Evolutionary conservation across 176 grass and related monocot genomes (phyloP).

Genomic region (Oryza glaberrima): DNA sequence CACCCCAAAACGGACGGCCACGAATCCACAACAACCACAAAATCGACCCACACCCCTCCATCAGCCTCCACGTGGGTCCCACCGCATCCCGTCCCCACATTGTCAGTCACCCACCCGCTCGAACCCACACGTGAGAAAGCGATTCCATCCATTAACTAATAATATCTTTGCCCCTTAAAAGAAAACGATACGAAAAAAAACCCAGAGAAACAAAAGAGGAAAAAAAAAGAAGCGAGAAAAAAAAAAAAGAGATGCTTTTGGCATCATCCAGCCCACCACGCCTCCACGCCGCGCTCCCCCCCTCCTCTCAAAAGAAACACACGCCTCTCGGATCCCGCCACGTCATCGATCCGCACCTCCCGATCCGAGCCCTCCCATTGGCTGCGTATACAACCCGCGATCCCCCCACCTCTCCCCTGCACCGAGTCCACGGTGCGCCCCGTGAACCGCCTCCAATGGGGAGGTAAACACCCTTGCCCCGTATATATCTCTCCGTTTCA

Average conservation of each 20-base stretch:
- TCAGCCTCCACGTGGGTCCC: not conserved
- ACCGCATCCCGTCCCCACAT: fast-evolving
- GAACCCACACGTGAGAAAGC: not conserved
- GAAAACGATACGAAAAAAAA: conserved; percentile 19
- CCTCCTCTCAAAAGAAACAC: conserved; percentile 81
- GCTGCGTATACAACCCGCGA: not conserved
- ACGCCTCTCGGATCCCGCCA: conserved; percentile 53
- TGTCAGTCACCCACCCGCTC: not conserved
- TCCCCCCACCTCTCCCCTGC: not conserved
- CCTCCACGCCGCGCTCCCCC: not conserved
- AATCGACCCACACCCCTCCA: not conserved
- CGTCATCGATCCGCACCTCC: conserved; percentile 57
- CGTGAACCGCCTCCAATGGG: conserved; percentile 45
- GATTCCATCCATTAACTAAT: conserved; percentile 5
- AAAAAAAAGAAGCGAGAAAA: conserved; percentile 36
- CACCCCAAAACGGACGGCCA: conserved; percentile 26
- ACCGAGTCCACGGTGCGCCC: conserved; percentile 37
- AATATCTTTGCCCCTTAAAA: conserved; percentile 13
- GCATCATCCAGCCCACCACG: conserved; percentile 54
- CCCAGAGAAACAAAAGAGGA: not conserved
- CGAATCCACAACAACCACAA: not conserved
- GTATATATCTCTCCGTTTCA: conserved; percentile 54
- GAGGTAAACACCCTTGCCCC: conserved; percentile 45
- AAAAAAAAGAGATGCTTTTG: conserved; percentile 42
- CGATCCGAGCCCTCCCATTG: conserved; percentile 41